Percentiles rank a stretch among this genome's conserved stretches.
phyloP scores from a whole-genome alignment of 2,329 filamentous ascomycete genomes.

The Diplodia corticola region DNA sequence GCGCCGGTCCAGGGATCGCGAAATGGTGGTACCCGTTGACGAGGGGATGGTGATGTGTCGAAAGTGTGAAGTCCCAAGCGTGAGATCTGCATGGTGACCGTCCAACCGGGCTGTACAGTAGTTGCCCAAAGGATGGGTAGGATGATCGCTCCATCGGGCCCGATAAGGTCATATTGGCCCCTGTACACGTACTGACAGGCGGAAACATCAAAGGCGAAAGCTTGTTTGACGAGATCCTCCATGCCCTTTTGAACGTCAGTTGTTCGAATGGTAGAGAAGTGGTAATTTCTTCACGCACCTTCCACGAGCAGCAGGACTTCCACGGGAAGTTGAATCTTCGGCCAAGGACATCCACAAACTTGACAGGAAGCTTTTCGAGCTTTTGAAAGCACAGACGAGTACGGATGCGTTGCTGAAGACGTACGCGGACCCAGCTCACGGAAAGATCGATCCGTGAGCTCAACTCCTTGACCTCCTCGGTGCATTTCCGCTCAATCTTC shows the following conservation, averaged over 20 bases:
- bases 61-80: constrained; percentile 40
- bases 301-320: constrained; percentile 80
- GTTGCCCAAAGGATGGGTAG: constrained; percentile 52
- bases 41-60: background rate
- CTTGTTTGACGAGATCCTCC: constrained; percentile 51
- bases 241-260: constrained; percentile 42
- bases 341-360: constrained; percentile 88
- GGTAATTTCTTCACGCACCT: constrained; percentile 55
- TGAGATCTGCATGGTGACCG: constrained; percentile 52
- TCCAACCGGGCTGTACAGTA: constrained; percentile 50
- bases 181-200: constrained; percentile 48
- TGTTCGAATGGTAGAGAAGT: background rate
- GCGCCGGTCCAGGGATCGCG: background rate
- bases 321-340: constrained; percentile 92
- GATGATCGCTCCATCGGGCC: constrained; percentile 51
- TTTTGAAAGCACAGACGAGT: background rate
- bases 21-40: background rate
- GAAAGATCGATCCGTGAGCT: background rate
- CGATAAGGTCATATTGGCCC: constrained; percentile 50
- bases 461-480: background rate
- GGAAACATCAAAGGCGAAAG: constrained; percentile 49
- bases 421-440: background rate
- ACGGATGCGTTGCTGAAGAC: background rate
- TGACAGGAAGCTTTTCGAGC: constrained; percentile 67
- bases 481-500: background rate